Percentiles rank a stretch among this genome's conserved stretches.
Conservation (phyloP, 2,329 filamentous ascomycete species). For the Laburnicola sp. region DNA sequence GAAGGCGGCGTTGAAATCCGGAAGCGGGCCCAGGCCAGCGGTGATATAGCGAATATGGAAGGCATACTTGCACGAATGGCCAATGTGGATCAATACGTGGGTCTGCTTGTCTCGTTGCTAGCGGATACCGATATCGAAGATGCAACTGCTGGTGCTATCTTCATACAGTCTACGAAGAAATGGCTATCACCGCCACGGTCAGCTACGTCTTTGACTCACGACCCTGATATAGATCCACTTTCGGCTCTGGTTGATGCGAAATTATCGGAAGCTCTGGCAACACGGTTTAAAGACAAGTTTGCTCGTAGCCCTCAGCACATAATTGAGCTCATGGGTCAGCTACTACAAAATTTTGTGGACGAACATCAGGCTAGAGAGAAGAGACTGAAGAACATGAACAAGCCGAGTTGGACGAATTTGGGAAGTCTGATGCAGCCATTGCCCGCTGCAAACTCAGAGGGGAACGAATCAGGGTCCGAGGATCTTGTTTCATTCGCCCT, state of each 20-base stretch:
- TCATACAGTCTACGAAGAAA: slow-evolving; percentile 60
- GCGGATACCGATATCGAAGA: slow-evolving; percentile 56
- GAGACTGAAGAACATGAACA: slow-evolving; percentile 17
- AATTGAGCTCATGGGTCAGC: slow-evolving; percentile 64
- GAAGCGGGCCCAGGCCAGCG: slow-evolving; percentile 71
- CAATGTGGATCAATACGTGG: slow-evolving; percentile 31
- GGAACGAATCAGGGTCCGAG: slow-evolving; percentile 30
- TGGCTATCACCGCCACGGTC: slow-evolving; percentile 54
- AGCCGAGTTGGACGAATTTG: slow-evolving; percentile 32
- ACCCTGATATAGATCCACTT: slow-evolving; percentile 49
- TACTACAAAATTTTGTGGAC: slow-evolving; percentile 54
- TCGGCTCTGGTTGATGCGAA: slow-evolving; percentile 61
- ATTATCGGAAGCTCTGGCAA: slow-evolving; percentile 67
- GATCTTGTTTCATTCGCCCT: slow-evolving; percentile 48
- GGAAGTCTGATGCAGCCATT: slow-evolving; percentile 27
- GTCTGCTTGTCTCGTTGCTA: slow-evolving; percentile 43
- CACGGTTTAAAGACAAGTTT: slow-evolving; percentile 64
- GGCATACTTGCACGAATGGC: slow-evolving; percentile 65
- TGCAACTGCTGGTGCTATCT: slow-evolving; percentile 61
- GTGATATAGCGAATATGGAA: slow-evolving; percentile 75
- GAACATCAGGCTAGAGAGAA: slow-evolving; percentile 52
- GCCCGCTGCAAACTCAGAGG: background rate
- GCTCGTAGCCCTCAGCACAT: slow-evolving; percentile 66
- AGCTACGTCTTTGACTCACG: slow-evolving; percentile 28
- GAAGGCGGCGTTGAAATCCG: slow-evolving; percentile 59